Evolutionary conservation across 2,329 filamentous ascomycete species (phyloP).

Genomic region (Colletotrichum orbiculare): DNA sequence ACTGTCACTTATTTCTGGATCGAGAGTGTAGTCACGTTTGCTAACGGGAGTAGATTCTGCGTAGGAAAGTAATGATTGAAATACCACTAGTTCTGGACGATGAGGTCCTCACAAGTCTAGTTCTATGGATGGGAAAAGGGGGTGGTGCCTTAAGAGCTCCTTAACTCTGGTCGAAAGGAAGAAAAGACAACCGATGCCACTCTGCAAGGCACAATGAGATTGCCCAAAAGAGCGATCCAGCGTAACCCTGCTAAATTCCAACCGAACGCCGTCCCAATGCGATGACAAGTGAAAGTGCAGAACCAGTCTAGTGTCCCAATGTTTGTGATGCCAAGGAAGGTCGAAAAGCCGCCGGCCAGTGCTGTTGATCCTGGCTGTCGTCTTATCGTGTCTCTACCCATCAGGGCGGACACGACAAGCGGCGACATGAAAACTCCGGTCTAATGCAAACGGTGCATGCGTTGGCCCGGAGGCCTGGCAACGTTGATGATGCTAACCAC

Average conservation of each 20-base stretch:
- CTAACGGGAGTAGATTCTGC: conserved; percentile 58
- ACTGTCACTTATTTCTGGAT: neutral
- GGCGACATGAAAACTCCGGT: conserved; percentile 26
- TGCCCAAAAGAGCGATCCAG: conserved; percentile 16
- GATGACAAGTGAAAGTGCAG: neutral
- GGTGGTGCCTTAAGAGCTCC: neutral
- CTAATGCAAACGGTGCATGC: conserved; percentile 23
- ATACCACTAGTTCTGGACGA: conserved; percentile 17
- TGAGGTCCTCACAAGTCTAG: conserved; percentile 28
- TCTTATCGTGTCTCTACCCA: neutral
- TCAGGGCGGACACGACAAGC: neutral
- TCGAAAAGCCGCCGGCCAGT: conserved; percentile 20
- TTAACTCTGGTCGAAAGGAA: conserved; percentile 2
- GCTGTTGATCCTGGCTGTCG: conserved; percentile 13
- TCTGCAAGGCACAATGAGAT: neutral
- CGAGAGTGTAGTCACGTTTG: neutral
- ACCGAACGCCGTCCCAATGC: conserved; percentile 32
- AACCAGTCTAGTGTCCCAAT: conserved; percentile 5
- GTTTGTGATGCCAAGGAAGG: neutral
- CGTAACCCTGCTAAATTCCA: neutral
- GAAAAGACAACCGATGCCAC: neutral
- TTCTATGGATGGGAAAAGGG: conserved; percentile 5
- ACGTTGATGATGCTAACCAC: neutral
- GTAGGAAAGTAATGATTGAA: conserved; percentile 60
- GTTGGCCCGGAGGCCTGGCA: neutral